phyloP scores from a whole-genome alignment of 768 basidiomycete genomes.

The Phylloporus arenicola region DNA sequence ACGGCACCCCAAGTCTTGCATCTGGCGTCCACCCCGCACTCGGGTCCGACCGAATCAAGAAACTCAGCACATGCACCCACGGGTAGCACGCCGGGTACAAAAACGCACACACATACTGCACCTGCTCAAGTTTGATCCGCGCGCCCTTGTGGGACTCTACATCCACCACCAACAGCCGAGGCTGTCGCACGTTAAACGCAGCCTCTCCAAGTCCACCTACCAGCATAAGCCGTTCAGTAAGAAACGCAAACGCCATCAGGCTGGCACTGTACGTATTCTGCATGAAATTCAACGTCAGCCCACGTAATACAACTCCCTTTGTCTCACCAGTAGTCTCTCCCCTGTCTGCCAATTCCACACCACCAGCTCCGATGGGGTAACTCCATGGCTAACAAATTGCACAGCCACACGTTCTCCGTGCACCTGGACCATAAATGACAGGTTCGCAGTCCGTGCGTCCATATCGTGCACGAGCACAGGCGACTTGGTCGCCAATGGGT shows the following conservation, averaged over 20 bases:
- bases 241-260: constrained; percentile 39
- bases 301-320: background rate
- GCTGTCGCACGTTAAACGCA: constrained; percentile 18
- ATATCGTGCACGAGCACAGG: constrained; percentile 28
- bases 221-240: constrained; percentile 39
- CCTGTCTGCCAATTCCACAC: constrained; percentile 70
- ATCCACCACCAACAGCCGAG: constrained; percentile 37
- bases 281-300: background rate
- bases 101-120: constrained; percentile 36
- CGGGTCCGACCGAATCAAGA: constrained; percentile 52
- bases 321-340: constrained; percentile 42
- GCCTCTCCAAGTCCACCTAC: constrained; percentile 26
- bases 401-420: constrained; percentile 49
- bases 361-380: constrained; percentile 40
- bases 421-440: constrained; percentile 50
- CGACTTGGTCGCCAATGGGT: constrained; percentile 38
- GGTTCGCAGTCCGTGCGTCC: constrained; percentile 12
- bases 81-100: constrained; percentile 35
- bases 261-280: constrained; percentile 28
- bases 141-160: constrained; percentile 31
- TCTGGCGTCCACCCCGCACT: constrained; percentile 41
- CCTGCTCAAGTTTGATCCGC: constrained; percentile 25
- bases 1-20: constrained; percentile 37
- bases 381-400: constrained; percentile 35
- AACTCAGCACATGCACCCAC: constrained; percentile 24